These are phyloP conservation scores for Pulveroboletus sp. DNA, from an alignment of 768 basidiomycete genomes.

Conservation along the genomic window DNA sequence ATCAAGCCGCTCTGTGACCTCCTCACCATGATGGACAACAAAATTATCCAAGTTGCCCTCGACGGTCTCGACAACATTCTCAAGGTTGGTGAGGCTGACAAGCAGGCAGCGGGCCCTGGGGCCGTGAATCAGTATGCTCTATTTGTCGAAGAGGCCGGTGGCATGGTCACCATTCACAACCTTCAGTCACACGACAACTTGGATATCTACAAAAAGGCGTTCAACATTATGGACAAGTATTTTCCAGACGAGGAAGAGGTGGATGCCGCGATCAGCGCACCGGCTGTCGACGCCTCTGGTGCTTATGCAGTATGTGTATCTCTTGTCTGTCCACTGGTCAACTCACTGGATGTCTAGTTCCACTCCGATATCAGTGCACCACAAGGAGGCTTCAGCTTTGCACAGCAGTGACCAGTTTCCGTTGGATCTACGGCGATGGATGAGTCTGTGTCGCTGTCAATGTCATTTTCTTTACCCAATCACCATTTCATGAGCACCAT, in stretches of 20 bases:
- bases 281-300: constrained; percentile 68
- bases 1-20: constrained; percentile 98
- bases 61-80: constrained; percentile 98
- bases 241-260: constrained; percentile 97
- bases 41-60: constrained; percentile 97
- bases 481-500: constrained; percentile 21
- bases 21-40: constrained; percentile 98
- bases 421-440: constrained; percentile 4
- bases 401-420: constrained; percentile 43
- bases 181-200: constrained; percentile 99
- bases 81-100: constrained; percentile 96
- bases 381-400: constrained; percentile 95
- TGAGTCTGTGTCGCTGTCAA: neutral
- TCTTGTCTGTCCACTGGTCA: neutral
- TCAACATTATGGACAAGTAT: constrained; percentile 97
- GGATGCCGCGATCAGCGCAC: constrained; percentile 75
- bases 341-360: constrained; percentile 46
- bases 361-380: constrained; percentile 82
- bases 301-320: constrained; percentile 60
- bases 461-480: constrained; percentile 8
- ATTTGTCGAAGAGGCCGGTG: constrained; percentile 96
- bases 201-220: constrained; percentile 99
- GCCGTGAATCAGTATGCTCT: constrained; percentile 89
- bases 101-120: constrained; percentile 72
- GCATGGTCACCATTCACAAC: constrained; percentile 98